Conservation (phyloP, 331 rosid genomes). For the Telfairia occidentalis region DNA sequence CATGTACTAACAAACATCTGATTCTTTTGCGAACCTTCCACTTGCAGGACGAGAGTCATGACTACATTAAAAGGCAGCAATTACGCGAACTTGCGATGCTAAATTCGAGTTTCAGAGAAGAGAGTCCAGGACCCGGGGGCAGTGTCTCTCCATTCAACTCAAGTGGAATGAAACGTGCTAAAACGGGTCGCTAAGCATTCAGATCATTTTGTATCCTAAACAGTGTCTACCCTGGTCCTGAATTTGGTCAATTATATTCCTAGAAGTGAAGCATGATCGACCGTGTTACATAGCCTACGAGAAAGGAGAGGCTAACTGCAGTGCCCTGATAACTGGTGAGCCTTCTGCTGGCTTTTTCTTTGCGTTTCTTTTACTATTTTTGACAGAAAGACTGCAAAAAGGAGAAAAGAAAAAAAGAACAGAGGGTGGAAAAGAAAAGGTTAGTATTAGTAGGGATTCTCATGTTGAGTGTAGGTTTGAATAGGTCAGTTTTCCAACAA, state of each 20-base stretch:
- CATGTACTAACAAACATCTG: background rate
- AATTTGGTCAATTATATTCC: background rate
- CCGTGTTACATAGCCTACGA: background rate
- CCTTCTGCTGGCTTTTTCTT: slow-evolving; percentile 8
- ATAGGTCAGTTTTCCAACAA: slow-evolving; percentile 26
- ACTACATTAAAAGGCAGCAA: slow-evolving; percentile 84
- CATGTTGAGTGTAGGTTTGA: slow-evolving; percentile 40
- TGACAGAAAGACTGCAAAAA: slow-evolving; percentile 7
- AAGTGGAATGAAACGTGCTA: slow-evolving; percentile 91
- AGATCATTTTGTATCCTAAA: background rate
- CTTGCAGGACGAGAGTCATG: slow-evolving; percentile 82
- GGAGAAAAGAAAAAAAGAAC: background rate
- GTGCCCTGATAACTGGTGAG: slow-evolving; percentile 10
- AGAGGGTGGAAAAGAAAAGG: background rate
- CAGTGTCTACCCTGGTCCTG: background rate
- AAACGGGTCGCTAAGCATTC: slow-evolving; percentile 64
- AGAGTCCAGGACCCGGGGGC: slow-evolving; percentile 86
- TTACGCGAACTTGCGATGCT: slow-evolving; percentile 78
- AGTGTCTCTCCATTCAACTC: slow-evolving; percentile 89
- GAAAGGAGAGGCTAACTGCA: background rate
- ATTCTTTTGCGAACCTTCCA: background rate
- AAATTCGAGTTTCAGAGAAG: slow-evolving; percentile 86
- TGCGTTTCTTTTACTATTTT: background rate
- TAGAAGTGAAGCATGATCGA: background rate
- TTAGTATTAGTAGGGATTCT: background rate